Conservation (phyloP, 2,329 filamentous ascomycete genomes). For the Clonostachys byssicola region DNA sequence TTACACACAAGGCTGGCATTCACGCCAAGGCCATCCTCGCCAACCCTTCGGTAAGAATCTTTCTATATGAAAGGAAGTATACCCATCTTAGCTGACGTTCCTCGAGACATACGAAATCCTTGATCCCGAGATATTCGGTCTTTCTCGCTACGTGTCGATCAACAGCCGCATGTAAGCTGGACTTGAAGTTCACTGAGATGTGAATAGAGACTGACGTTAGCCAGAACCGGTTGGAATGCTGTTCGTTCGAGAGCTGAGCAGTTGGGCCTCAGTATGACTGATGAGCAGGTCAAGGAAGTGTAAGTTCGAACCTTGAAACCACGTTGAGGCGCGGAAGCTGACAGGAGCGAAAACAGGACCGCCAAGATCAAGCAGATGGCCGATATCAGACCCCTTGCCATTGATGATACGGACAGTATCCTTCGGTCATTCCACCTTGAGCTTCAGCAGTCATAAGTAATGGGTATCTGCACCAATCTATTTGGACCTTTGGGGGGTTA, state of each 20-base stretch:
- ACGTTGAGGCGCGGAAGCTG: too few relatives aligned
- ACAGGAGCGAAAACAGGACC: conserved; percentile 2
- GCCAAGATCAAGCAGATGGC: conserved; percentile 84
- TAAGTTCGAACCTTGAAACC: conserved; percentile 8
- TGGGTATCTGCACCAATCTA: too few relatives aligned
- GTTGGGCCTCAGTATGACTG: conserved; percentile 17
- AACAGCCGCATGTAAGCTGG: conserved; percentile 1
- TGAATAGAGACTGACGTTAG: conserved; percentile 36
- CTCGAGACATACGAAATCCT: conserved; percentile 5
- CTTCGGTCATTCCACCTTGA: conserved; percentile 68
- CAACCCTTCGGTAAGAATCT: not conserved
- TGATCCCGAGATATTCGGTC: conserved; percentile 1
- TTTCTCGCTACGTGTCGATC: conserved; percentile 4
- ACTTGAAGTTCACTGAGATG: not conserved
- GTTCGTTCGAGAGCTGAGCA: conserved; percentile 86
- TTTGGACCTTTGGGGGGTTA: too few relatives aligned
- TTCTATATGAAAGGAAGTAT: too few relatives aligned
- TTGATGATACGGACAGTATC: conserved; percentile 84
- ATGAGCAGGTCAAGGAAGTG: conserved; percentile 23
- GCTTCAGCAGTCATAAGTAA: not conserved
- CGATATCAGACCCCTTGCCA: conserved; percentile 76
- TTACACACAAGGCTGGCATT: conserved; percentile 26
- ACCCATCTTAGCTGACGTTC: conserved; percentile 2
- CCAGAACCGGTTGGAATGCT: conserved; percentile 74
- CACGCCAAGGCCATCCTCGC: conserved; percentile 23